These are phyloP conservation scores for Sonneratia alba DNA, from an alignment of 345 rosid genomes.

Conservation along the genomic window DNA sequence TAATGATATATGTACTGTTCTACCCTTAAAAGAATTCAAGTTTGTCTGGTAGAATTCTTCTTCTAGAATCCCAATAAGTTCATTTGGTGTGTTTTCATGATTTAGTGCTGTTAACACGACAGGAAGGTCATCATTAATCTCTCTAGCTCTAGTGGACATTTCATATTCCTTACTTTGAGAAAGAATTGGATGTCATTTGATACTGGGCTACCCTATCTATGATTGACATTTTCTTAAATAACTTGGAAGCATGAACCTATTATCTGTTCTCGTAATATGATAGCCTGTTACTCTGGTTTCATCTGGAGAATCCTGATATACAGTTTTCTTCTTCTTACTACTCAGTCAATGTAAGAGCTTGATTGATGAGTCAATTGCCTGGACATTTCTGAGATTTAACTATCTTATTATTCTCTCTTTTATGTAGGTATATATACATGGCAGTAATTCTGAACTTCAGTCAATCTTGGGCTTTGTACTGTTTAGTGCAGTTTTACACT, in stretches of 20 bases:
- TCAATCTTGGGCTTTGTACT: slow-evolving; percentile 97
- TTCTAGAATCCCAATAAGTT: neutral
- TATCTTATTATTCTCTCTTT: neutral
- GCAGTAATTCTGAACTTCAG: slow-evolving; percentile 97
- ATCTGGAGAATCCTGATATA: neutral
- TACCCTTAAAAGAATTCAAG: neutral
- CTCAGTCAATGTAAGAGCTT: neutral
- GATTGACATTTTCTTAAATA: neutral
- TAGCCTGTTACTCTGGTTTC: neutral
- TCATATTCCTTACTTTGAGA: neutral
- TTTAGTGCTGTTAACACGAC: neutral
- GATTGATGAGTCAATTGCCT: neutral
- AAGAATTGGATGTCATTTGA: neutral
- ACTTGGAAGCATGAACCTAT: neutral
- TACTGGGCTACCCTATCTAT: neutral
- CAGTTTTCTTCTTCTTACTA: neutral
- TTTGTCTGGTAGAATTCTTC: neutral
- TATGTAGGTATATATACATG: slow-evolving; percentile 73
- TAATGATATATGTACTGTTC: neutral
- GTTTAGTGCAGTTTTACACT: slow-evolving; percentile 88
- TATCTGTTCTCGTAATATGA: neutral
- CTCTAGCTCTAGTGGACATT: neutral
- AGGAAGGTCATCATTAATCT: neutral
- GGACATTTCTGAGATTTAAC: neutral
- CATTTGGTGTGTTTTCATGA: neutral